Evolutionary conservation across 2,329 filamentous ascomycete species (phyloP), one percentile per base, ranked within the genome.

Genomic region (Monilinia fructigena): DNA sequence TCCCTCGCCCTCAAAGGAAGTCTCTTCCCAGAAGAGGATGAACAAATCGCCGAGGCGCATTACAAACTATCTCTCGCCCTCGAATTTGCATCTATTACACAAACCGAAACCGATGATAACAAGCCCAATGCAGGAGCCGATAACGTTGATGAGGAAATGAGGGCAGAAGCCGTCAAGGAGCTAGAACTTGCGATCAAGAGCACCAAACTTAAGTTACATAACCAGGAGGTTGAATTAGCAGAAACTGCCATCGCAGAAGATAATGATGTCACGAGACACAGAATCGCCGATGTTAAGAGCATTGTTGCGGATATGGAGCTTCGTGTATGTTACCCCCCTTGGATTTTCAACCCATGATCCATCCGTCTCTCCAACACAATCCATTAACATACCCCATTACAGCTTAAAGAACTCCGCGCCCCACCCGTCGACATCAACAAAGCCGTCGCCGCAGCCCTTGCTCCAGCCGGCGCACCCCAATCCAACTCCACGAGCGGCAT

Each of bases 1-100:
- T 88, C 93, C 1, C 85, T 98, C 59, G 85, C 85, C 52, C 86
- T 96, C 74, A 96, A 96, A 79, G 80, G 91, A 72, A 84, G 90
- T 61, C 83, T 98, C 3, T 93, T 92, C 75, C 85, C 91, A 0
- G 83, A 89, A 60, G 92, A 96, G 69, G 92, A 91, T 18, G 90
- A 93, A 72, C 85, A 96, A 62, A 85, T 98, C 66, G 94, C 95
- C 53, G 95, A 99, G 80, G 94, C 92, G 20, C 93, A 99, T 80
- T 99, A 91, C 82, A 98, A 97, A 79, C 88, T 99, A 35, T 97
- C 94, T 0, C 85, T 99, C 20, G 95, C 95, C 0, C 85, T 99
- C 38, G 95, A 99, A 76, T 98, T 98, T 73, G 92, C 92, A 4
- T 95, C 92, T 0, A 86, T 95, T 55, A 91, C 88, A 7, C 83